These are phyloP conservation scores for Perilla frutescens DNA, from an alignment of 257 asterid genomes.

Conservation along the genomic window DNA sequence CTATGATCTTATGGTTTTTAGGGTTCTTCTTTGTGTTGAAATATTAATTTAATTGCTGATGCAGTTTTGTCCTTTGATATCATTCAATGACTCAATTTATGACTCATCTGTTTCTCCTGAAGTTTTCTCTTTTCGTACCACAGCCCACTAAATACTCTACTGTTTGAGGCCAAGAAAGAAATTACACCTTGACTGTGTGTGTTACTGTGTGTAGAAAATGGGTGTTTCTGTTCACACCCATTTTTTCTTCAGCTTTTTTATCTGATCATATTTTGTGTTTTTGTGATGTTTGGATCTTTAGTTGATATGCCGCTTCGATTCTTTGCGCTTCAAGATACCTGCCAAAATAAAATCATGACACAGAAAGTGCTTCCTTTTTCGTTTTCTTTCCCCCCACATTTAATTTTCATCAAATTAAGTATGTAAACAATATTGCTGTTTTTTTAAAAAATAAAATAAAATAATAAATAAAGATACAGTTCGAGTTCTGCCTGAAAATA, in stretches of 20 bases:
- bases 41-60: constrained; percentile 11
- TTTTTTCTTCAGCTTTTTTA: constrained; percentile 1
- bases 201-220: constrained; percentile 36
- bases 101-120: constrained; percentile 27
- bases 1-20: constrained; percentile 38
- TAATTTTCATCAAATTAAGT: neutral
- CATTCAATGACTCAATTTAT: constrained; percentile 43
- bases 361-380: constrained; percentile 22
- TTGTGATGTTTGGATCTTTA: constrained; percentile 36
- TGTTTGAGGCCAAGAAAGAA: constrained; percentile 24
- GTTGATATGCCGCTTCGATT: neutral
- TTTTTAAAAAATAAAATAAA: too few species aligned
- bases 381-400: constrained; percentile 1
- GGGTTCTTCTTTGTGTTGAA: constrained; percentile 35
- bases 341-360: constrained; percentile 40
- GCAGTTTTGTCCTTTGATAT: neutral
- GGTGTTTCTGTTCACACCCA: constrained; percentile 47
- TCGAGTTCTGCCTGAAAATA: neutral
- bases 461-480: too few species aligned
- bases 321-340: neutral
- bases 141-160: constrained; percentile 43
- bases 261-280: constrained; percentile 31
- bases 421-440: too few species aligned
- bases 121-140: constrained; percentile 37
- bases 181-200: constrained; percentile 20